Base-by-base conservation (phyloP, 345 rosid species). In the Citrus inodora region DNA sequence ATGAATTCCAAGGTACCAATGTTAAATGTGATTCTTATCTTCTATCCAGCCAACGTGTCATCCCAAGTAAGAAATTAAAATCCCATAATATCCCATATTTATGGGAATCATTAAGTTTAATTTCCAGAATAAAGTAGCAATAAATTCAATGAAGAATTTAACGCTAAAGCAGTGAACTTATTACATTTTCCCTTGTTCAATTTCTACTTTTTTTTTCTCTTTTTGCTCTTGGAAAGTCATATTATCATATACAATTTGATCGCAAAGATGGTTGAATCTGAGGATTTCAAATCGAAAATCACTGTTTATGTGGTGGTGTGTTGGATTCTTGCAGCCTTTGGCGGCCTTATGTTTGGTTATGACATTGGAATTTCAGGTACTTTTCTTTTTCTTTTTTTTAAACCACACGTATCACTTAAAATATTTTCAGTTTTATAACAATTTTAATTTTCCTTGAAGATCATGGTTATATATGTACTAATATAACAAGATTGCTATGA, bases 321-420 rank as follows among this genome's bases (percentile, higher is more conserved):
- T 37, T 85, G 86, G 82, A 7, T 87, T 35, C 76, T 87, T 74
- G 86, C 91, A 6, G 90, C 92, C 46, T 80, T 77, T 14, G 89
- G 89, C 21, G 93, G 94, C 77, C 81, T 91, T 35, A 85, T 88
- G 85, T 88, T 91, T 67, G 94, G 94, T 59, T 90, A 89, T 78
- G 91, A 90, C 82, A 85, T 86, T 32, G 91, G 91, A 74, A 78
- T 86, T 38, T 88, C 89, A 28, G 91, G 91, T 84, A 30, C 37
- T n/a, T 40, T n/a, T 16, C 28, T 5, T 33, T 0, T 19, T 27
- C 21, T 13, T 38, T 6, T 11, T 74, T 37, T 7, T 37, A 4
- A 37, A 9, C 9, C 30, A 11, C 21, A 0, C 5, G 4, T 70
- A 24, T 27, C 33, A 27, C 28, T 70, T 68, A 10, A 4, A 16